Conservation (phyloP, 805 yeast genomes). For the Teunomyces funiuensis region DNA sequence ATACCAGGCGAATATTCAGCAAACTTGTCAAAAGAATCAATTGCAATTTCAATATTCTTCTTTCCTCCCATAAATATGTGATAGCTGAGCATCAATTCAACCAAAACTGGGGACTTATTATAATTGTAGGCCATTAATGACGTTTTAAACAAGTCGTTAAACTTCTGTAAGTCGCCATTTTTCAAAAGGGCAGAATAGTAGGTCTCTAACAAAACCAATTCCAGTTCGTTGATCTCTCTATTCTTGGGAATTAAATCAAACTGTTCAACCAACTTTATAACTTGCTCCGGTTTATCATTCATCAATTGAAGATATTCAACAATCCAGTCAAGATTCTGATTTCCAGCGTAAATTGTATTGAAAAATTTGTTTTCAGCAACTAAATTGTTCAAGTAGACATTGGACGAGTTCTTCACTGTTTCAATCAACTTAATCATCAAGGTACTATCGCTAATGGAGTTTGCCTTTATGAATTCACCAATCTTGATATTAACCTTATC, state of each 20-base stretch:
- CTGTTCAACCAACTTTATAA: conserved; percentile 10
- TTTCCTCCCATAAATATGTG: conserved; percentile 19
- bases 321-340: conserved; percentile 19
- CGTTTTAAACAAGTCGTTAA: conserved; percentile 17
- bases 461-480: conserved; percentile 16
- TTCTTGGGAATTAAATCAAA: conserved; percentile 5
- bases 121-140: conserved; percentile 3
- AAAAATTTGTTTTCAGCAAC: conserved; percentile 12
- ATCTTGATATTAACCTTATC: conserved; percentile 28
- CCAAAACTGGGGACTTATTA: conserved; percentile 14
- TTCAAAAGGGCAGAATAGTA: conserved; percentile 16
- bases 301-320: conserved; percentile 15
- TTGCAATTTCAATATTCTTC: conserved; percentile 15
- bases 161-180: conserved; percentile 12
- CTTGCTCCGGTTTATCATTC: conserved; percentile 2
- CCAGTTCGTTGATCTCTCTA: neutral
- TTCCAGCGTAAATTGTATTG: conserved; percentile 10
- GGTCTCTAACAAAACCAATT: conserved; percentile 3
- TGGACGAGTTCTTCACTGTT: conserved; percentile 14
- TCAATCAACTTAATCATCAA: conserved; percentile 11
- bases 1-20: conserved; percentile 14
- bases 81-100: conserved; percentile 22
- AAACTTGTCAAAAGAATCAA: conserved; percentile 17
- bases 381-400: conserved; percentile 19
- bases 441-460: conserved; percentile 3